phyloP scores from a whole-genome alignment of 345 rosid genomes.

The Arabidopsis thaliana region TAIR10.1 NC_003076.8:23772001-23772500 shows the following conservation, averaged over 20 bases:
- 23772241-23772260: background rate
- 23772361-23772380: slow-evolving; percentile 87
- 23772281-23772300: background rate
- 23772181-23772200: slow-evolving; percentile 97
- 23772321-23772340: slow-evolving; percentile 96
- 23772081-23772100: slow-evolving; percentile 98
- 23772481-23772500: slow-evolving; percentile 14
- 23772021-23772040: slow-evolving; percentile 84
- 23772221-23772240: background rate
- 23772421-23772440: slow-evolving; percentile 36
- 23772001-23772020: slow-evolving; percentile 1
- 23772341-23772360: slow-evolving; percentile 97
- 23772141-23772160: slow-evolving; percentile 94
- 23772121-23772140: slow-evolving; percentile 98
- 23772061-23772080: slow-evolving; percentile 96
- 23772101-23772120: slow-evolving; percentile 96
- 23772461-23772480: background rate
- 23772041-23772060: slow-evolving; percentile 95
- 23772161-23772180: slow-evolving; percentile 96
- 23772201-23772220: slow-evolving; percentile 96
- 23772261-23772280: background rate
- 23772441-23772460: slow-evolving; percentile 17
- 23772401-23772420: slow-evolving; percentile 41
- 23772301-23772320: slow-evolving; percentile 41
- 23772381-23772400: slow-evolving; percentile 78